phyloP scores from a whole-genome alignment of 2,329 filamentous ascomycete genomes.

The Blastomyces silverae region DNA sequence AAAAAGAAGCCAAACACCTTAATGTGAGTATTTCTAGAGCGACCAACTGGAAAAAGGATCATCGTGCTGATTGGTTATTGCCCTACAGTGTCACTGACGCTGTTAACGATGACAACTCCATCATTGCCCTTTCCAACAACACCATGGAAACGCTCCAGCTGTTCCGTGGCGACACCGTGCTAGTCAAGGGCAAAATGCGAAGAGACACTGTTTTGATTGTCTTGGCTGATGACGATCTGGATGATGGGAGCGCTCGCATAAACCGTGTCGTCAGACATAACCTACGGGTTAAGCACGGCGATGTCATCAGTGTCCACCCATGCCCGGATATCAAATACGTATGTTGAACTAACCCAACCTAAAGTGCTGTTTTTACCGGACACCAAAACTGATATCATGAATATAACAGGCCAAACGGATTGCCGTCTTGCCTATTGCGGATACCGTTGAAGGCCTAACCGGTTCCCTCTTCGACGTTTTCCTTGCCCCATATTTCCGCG shows the following conservation, averaged over 20 bases:
- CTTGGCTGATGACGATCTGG: constrained; percentile 91
- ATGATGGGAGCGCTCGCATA: constrained; percentile 94
- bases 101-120: constrained; percentile 98
- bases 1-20: constrained; percentile 99
- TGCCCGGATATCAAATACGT: constrained; percentile 99
- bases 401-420: constrained; percentile 82
- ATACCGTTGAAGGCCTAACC: constrained; percentile 95
- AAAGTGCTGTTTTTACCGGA: background rate
- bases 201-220: constrained; percentile 99
- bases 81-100: constrained; percentile 82
- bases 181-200: constrained; percentile 99
- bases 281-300: constrained; percentile 94
- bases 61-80: constrained; percentile 29
- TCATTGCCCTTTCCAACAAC: constrained; percentile 95
- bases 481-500: constrained; percentile 98
- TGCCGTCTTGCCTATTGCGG: constrained; percentile 93
- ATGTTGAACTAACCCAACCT: constrained; percentile 39
- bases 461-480: constrained; percentile 98
- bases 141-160: constrained; percentile 98
- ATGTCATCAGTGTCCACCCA: constrained; percentile 93
- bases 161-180: constrained; percentile 95
- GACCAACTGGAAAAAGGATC: background rate
- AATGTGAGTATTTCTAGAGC: constrained; percentile 59
- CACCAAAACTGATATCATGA: constrained; percentile 25
- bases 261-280: constrained; percentile 99